phyloP scores from a whole-genome alignment of 495 filamentous ascomycete species.

The Trichoderma gamsii region DNA sequence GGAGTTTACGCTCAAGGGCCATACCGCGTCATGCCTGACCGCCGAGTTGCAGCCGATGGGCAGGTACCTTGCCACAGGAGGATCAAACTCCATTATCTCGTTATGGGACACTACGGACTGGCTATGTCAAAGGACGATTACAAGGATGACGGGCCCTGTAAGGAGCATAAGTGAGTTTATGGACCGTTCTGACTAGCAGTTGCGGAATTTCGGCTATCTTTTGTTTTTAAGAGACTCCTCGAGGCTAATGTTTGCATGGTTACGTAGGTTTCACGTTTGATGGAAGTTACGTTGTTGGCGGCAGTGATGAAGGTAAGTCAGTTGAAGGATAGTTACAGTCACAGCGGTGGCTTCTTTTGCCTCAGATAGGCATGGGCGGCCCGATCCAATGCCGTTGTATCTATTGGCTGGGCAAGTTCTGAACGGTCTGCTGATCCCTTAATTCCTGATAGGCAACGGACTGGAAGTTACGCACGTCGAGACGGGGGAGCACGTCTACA shows the following conservation, averaged over 20 bases:
- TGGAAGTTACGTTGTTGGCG: conserved; percentile 78
- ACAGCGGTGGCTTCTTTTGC: background rate
- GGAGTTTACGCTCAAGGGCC: conserved; percentile 66
- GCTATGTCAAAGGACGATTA: conserved; percentile 78
- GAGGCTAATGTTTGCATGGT: background rate
- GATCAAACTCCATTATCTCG: conserved; percentile 78
- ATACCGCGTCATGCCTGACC: conserved; percentile 71
- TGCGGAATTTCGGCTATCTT: background rate
- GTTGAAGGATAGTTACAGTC: background rate
- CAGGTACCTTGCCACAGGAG: conserved; percentile 79
- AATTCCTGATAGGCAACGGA: conserved; percentile 39
- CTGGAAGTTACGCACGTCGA: conserved; percentile 77
- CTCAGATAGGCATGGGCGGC: background rate
- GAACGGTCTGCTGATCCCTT: conserved; percentile 14
- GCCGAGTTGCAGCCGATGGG: conserved; percentile 68
- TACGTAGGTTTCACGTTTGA: conserved; percentile 71
- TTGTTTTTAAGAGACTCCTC: background rate
- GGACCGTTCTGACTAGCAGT: background rate
- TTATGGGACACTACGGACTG: conserved; percentile 92
- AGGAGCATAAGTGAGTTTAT: conserved; percentile 59
- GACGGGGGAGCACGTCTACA: conserved; percentile 78
- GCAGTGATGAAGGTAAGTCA: conserved; percentile 68
- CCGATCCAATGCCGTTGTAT: background rate
- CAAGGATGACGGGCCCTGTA: conserved; percentile 69
- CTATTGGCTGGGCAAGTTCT: background rate